A percentile compares a stretch with the other conserved stretches of the same genome.
These are phyloP conservation scores for Neurospora sp. DNA, from an alignment of 495 filamentous ascomycete species.

Conservation along the genomic window DNA sequence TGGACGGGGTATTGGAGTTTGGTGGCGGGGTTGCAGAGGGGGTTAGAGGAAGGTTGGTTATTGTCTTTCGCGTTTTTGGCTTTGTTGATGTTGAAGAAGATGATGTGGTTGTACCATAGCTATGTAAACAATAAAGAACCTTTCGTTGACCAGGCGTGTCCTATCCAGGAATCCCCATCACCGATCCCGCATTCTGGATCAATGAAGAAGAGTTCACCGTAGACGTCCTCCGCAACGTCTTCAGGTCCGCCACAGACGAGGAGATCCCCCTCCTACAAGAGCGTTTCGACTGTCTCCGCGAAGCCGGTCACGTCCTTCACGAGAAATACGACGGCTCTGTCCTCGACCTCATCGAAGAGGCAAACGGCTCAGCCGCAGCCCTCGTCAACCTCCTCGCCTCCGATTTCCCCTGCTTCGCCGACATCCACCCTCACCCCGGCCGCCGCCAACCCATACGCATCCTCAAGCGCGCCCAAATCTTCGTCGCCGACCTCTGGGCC, in stretches of 20 bases:
- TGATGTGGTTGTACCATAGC: not conserved
- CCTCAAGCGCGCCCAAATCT: constrained; percentile 89
- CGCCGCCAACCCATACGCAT: constrained; percentile 61
- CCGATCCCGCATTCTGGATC: constrained; percentile 77
- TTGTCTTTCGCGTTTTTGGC: not conserved
- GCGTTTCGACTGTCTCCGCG: constrained; percentile 66
- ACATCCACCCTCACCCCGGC: constrained; percentile 63
- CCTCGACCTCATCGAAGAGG: constrained; percentile 61
- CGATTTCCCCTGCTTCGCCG: constrained; percentile 78
- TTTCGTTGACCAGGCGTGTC: not conserved
- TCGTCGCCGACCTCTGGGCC: constrained; percentile 92
- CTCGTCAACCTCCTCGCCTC: constrained; percentile 74
- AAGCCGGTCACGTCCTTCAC: constrained; percentile 76
- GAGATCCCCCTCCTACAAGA: constrained; percentile 78
- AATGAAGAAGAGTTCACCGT: constrained; percentile 68
- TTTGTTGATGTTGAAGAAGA: not conserved
- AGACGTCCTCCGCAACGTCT: constrained; percentile 63
- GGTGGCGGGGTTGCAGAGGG: constrained; percentile 75
- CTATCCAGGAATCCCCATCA: constrained; percentile 69
- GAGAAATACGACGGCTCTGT: constrained; percentile 76
- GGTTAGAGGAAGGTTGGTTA: constrained; percentile 71
- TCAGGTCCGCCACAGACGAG: constrained; percentile 76
- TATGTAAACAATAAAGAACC: not conserved
- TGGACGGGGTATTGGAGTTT: constrained; percentile 97
- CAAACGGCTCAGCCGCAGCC: constrained; percentile 67